phyloP scores from a whole-genome alignment of 371 early-diverging fungal genomes.

The Zychaea mexicana region DNA sequence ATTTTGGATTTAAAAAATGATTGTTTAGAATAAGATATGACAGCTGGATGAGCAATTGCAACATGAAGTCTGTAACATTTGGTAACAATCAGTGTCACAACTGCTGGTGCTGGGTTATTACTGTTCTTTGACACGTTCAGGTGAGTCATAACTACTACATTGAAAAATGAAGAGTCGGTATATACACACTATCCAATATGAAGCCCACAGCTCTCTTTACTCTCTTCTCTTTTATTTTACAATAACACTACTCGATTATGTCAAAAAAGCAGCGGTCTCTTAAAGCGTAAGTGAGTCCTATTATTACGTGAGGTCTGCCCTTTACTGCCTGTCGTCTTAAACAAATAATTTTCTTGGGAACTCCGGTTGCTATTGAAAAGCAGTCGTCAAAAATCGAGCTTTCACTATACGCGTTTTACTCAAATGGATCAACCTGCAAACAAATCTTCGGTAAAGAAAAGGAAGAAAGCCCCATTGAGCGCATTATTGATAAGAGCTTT shows the following conservation, averaged over 20 bases:
- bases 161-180: too few relatives aligned
- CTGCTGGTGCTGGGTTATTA: too few relatives aligned
- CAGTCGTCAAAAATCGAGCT: constrained; percentile 1
- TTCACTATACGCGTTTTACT: background rate
- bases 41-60: too few relatives aligned
- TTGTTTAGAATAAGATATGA: too few relatives aligned
- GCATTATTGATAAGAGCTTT: too few relatives aligned
- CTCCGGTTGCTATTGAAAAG: background rate
- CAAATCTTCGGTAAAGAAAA: constrained; percentile 6
- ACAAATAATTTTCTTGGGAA: background rate
- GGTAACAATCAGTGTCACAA: background rate
- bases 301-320: too few relatives aligned
- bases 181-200: too few relatives aligned
- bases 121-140: too few relatives aligned
- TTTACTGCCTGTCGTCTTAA: background rate
- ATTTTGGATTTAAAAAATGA: too few relatives aligned
- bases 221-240: background rate
- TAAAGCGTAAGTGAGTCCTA: background rate
- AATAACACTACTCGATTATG: background rate
- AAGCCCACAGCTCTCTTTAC: too few relatives aligned
- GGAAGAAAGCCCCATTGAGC: background rate
- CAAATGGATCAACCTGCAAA: constrained; percentile 7
- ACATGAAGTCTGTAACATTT: background rate
- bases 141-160: too few relatives aligned
- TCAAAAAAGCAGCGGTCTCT: background rate